Evolutionary conservation across 108 stramenopile genomes (phyloP), one percentile per base, ranked within the genome.

Genomic region (Cyclotella baltica): DNA sequence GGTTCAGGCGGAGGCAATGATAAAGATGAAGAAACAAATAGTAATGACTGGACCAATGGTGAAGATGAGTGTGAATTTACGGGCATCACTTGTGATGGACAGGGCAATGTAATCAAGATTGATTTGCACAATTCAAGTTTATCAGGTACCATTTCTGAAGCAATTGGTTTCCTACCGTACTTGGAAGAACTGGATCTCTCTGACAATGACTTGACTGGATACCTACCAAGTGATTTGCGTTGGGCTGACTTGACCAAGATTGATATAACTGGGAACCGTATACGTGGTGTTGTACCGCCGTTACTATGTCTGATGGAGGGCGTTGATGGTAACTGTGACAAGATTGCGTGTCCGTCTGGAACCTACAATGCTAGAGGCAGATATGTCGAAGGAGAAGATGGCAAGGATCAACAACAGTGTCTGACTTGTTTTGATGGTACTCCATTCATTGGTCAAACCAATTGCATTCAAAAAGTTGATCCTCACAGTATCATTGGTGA

Each of bases 241-340:
- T 88, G 80, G 78, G 73, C 89, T 20, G 85, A 85, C 0, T 62
- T 90, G 33, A 73, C 78, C 20, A 51, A 46, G 22, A 29, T 90
- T 19, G 81, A 82, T 36, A 33, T 90, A 22, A 79, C 89, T 0
- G 87, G 85, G 1, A 90, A 85, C 59, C 62, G 62, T 27, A 64
- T 90, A 16, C 67, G 73, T 13, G 89, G 89, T 33, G 58, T 85
- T 47, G 74, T 90, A 1, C 89, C 89, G 25, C 83, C 86, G 10
- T 22, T 82, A 23, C 56, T 90, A 25, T 90, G 89, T 48, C 58
- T 83, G 64, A 85, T 78, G 63, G 43, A 50, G 56, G 86, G 81
- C 28, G 28, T 90, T 40, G 88, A 90, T 75, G 74, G 84, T 3
- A 88, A 88, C 18, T 86, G 85, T 70, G 85, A 86, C 31, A 31